These are phyloP conservation scores for Backusella mclennaniae DNA, from an alignment of 192 early-diverging fungal species.

Conservation along the genomic window DNA sequence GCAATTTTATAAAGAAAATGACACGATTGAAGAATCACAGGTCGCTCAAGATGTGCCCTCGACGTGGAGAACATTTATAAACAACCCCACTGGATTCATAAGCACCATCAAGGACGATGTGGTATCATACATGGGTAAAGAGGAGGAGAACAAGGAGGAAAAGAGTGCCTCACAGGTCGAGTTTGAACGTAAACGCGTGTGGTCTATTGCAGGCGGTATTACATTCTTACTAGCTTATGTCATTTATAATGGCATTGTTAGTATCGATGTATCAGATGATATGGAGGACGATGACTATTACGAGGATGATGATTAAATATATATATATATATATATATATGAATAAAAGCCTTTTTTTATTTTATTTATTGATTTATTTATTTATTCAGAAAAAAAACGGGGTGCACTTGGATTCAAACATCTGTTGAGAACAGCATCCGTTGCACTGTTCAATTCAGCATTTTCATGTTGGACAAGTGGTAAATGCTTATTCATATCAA, in stretches of 20 bases:
- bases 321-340: background rate
- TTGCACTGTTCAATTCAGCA: background rate
- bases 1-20: conserved; percentile 23
- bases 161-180: conserved; percentile 39
- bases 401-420: background rate
- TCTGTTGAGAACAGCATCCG: background rate
- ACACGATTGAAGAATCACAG: conserved; percentile 28
- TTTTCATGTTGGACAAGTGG: background rate
- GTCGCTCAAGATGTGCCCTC: conserved; percentile 38
- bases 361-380: background rate
- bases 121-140: background rate
- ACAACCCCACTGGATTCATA: conserved; percentile 41
- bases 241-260: conserved; percentile 60
- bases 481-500: background rate
- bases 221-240: conserved; percentile 51
- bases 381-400: background rate
- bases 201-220: conserved; percentile 48
- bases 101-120: conserved; percentile 28
- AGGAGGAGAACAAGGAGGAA: conserved; percentile 11
- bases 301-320: conserved; percentile 18
- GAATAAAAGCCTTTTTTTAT: background rate
- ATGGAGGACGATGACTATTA: conserved; percentile 44
- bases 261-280: conserved; percentile 41
- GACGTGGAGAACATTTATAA: conserved; percentile 35
- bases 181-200: conserved; percentile 53